phyloP scores from a whole-genome alignment of 1,284 basidiomycete species.

The Cryptococcus sp. region DNA sequence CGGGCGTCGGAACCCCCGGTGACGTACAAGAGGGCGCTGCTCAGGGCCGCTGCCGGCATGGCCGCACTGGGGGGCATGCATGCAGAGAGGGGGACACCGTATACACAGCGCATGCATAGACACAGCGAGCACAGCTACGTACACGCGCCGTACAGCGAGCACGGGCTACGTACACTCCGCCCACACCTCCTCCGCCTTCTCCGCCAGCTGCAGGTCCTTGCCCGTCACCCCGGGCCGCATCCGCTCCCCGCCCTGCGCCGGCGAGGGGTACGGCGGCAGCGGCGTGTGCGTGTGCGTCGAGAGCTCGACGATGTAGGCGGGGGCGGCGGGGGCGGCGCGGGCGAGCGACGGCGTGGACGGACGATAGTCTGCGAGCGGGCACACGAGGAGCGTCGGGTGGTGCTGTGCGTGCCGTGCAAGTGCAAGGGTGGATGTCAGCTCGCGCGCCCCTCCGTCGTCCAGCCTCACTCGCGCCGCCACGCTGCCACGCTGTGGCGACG shows the following conservation, averaged over 20 bases:
- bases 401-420: too few species aligned
- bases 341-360: conserved; percentile 2
- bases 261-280: conserved; percentile 24
- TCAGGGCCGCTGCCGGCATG: too few species aligned
- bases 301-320: conserved; percentile 33
- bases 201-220: conserved; percentile 40
- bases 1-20: too few species aligned
- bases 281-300: conserved; percentile 45
- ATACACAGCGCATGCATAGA: neutral
- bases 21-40: too few species aligned
- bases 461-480: too few species aligned
- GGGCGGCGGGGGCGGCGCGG: neutral
- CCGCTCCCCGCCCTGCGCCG: conserved; percentile 9
- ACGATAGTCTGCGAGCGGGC: conserved; percentile 26
- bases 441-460: too few species aligned
- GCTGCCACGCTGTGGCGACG: too few species aligned
- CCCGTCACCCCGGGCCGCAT: conserved; percentile 39
- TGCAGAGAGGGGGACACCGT: too few species aligned
- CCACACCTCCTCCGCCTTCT: conserved; percentile 28
- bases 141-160: conserved; percentile 11
- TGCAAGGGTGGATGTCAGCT: too few species aligned
- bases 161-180: too few species aligned
- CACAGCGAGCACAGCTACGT: neutral
- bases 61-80: too few species aligned
- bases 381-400: conserved; percentile 35